Base-by-base conservation (phyloP, 805 yeast genomes). In the Hanseniaspora vineae region DNA sequence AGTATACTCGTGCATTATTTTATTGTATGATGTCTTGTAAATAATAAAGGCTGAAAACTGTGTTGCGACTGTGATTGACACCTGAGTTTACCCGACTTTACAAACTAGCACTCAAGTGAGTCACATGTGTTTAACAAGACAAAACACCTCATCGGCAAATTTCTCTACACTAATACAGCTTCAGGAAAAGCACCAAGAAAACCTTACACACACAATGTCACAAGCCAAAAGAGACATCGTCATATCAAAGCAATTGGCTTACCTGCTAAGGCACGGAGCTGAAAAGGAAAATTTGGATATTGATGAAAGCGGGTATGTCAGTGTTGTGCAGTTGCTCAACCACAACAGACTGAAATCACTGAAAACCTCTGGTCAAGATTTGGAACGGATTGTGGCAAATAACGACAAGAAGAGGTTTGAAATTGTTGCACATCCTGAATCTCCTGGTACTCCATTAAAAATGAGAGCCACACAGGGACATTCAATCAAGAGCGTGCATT, bases 391-490 rank as follows among this genome's bases (percentile, higher is more conserved):
- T 1, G 96, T 88, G 0, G 69, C 61, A 0, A 67, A 61, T 8
- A 84, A 89, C 56, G 78, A 73, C 47, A 90, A 90, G 64, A 71
- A 80, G 54, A 62, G 98, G 47, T 90, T 80, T 63, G 71, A 72
- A 35, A 51, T 88, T 12, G 54, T 53, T 13, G 64, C 60, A 6
- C 65, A 55, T 4, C 64, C 59, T 12, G 57, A 49, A n/a, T n/a
- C n/a, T n/a, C n/a, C n/a, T n/a, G n/a, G n/a, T n/a, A n/a, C n/a
- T n/a, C n/a, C n/a, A 4, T 45, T 51, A 12, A 45, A 54, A 35
- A 76, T 90, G n/a, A 77, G 97, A 59, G 97, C 98, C 3, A 81
- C 81, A 46, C 98, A 92, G 63, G 98, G 98, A 3, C 98, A 92
- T 62, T 79, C 95, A 0, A 65, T 90, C 5, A 58, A 61, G 33